Evolutionary conservation across 352 stramenopile genomes (phyloP).

Genomic region (Saprolegnia diclina): DNA sequence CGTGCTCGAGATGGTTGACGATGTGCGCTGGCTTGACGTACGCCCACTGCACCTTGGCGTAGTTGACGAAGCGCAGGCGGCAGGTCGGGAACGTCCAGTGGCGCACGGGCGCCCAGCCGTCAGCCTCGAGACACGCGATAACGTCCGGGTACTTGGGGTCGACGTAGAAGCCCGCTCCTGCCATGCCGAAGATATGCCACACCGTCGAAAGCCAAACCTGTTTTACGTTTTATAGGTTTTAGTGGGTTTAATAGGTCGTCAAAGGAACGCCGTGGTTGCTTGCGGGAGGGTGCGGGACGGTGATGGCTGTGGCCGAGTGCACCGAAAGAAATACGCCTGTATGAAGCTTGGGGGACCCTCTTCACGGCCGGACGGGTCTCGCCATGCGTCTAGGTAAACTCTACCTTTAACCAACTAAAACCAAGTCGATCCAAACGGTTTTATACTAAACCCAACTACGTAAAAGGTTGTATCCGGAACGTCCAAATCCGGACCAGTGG

Average conservation of each 20-base stretch:
- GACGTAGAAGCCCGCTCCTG: not conserved
- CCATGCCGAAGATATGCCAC: not conserved
- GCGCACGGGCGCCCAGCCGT: conserved; percentile 47
- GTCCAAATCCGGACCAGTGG: not conserved
- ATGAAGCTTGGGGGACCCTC: no score
- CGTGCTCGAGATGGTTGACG: conserved; percentile 65
- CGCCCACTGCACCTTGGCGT: conserved; percentile 52
- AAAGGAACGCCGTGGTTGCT: no score
- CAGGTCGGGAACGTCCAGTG: conserved; percentile 53
- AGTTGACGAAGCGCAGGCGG: conserved; percentile 65
- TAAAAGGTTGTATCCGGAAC: not conserved
- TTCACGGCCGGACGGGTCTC: no score
- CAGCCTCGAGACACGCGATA: conserved; percentile 34
- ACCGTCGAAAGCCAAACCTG: not conserved
- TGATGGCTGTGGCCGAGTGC: no score
- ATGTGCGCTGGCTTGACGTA: conserved; percentile 39
- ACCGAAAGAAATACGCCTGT: no score
- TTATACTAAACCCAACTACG: no score
- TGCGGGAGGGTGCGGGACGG: no score
- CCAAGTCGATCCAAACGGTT: no score
- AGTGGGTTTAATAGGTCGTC: no score
- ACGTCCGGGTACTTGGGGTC: conserved; percentile 35
- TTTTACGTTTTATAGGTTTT: not conserved
- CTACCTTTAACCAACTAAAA: no score
- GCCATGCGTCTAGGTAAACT: no score